Percentiles rank a stretch among this genome's conserved stretches.
phyloP scores from a whole-genome alignment of 805 yeast species.

The Schizosaccharomyces cryophilus region DNA sequence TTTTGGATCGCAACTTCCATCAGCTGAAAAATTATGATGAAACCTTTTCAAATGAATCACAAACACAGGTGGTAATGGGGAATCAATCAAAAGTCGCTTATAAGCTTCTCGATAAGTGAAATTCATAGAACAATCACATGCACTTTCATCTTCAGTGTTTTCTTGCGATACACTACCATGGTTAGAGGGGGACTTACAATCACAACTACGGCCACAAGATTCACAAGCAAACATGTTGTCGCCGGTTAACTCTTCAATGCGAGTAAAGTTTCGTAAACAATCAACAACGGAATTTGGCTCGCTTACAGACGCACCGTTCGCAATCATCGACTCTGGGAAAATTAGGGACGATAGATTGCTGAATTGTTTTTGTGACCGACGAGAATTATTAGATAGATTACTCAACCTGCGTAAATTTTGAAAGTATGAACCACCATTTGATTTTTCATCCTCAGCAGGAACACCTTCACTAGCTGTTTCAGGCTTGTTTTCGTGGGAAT shows the following conservation, averaged over 20 bases:
- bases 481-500: not conserved
- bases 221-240: slow-evolving; percentile 3
- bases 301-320: not conserved
- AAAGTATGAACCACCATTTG: not conserved
- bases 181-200: not conserved
- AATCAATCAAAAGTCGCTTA: not conserved
- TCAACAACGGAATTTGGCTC: not conserved
- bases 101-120: not conserved
- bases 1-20: not conserved
- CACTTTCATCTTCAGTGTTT: not conserved
- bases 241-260: not conserved
- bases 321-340: not conserved
- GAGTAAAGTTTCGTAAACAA: not conserved
- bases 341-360: not conserved
- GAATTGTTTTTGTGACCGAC: not conserved
- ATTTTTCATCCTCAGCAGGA: not conserved
- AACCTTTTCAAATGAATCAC: slow-evolving; percentile 1
- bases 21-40: not conserved
- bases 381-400: not conserved
- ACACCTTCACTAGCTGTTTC: not conserved
- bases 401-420: not conserved
- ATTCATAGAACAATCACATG: not conserved
- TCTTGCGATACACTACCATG: not conserved
- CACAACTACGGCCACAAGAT: not conserved
- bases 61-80: not conserved